Base-by-base conservation (phyloP, 2,329 filamentous ascomycete species). In the Fusarium scirpi region DNA sequence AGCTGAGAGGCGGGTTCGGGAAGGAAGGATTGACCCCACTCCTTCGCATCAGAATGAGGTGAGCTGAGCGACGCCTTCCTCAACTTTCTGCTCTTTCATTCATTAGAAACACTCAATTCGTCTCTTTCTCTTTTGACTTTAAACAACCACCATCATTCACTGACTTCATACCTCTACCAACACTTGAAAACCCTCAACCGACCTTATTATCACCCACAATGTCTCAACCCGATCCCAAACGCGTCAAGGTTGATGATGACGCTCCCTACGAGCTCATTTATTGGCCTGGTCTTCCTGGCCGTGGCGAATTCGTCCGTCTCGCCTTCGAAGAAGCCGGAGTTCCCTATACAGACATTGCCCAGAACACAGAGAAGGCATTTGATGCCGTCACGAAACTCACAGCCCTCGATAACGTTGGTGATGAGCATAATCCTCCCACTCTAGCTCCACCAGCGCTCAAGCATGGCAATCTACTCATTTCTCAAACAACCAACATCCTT, bases 221-320 rank as follows among this genome's bases (percentile, higher is more conserved):
- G 69, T 76, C 76, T 65, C 74, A 29, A 43, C 72, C 20, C 66
- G 69, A 66, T 15, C 44, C 72, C 11, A 79, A 79, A 59, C 75
- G 76, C n/a, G 53, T 73, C 55, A 80, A 76, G 30, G 75, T 76
- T 18, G 67, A 78, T 72, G 83, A 86, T 65, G 82, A 84, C 49
- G 77, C 80, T 57, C 81, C 84, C 1, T 92, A 91, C 77, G 83
- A 90, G 69, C 85, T 92, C 61, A 83, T 92, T 76, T 94, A 94
- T 85, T 92, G 91, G 87, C 90, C 91, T 20, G 80, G 79, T 20
- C 81, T 93, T 27, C 92, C 92, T 34, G 92, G 92, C 43, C 90
- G 92, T 51, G 92, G 89, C 66, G 92, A 95, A 77, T 88, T 89
- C 78, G 82, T 94, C 76, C 91, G 92, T 24, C 86, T 95, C 13